phyloP scores from a whole-genome alignment of 2,329 filamentous ascomycete species.

The Lecanoromycetidae sp. region DNA sequence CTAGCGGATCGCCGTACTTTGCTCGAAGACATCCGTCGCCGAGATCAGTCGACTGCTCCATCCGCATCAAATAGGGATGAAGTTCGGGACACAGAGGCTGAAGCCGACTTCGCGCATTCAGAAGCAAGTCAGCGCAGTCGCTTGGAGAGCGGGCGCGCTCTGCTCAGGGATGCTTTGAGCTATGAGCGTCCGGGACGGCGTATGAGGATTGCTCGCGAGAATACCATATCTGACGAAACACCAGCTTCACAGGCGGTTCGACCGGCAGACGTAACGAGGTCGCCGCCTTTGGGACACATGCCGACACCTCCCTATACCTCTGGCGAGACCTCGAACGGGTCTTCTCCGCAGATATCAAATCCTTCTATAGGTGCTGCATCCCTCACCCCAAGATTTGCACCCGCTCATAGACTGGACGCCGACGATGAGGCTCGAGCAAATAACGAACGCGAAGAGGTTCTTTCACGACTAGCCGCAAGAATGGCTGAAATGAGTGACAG shows the following conservation, averaged over 20 bases:
- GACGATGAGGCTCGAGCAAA: constrained; percentile 2
- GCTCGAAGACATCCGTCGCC: constrained; percentile 11
- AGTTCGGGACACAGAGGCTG: constrained; percentile 8
- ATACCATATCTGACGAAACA: constrained; percentile 21
- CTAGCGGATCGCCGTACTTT: constrained; percentile 11
- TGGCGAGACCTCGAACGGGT: constrained; percentile 21
- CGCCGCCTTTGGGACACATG: constrained; percentile 14
- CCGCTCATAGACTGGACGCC: constrained; percentile 24
- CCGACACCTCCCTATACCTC: constrained; percentile 22
- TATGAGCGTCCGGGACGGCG: constrained; percentile 26
- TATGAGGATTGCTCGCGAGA: constrained; percentile 28
- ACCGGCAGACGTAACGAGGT: constrained; percentile 1
- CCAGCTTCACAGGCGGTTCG: constrained; percentile 6
- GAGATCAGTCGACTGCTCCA: not conserved
- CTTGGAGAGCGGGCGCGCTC: constrained; percentile 26
- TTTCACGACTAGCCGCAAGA: constrained; percentile 7
- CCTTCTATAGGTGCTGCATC: constrained; percentile 16
- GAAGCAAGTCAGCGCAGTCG: constrained; percentile 18
- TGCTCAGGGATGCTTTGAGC: constrained; percentile 27
- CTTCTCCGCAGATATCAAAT: constrained; percentile 13
- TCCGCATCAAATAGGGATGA: not conserved
- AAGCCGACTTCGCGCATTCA: constrained; percentile 16
- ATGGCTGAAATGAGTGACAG: constrained; percentile 7
- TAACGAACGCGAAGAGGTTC: constrained; percentile 5
- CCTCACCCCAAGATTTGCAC: constrained; percentile 34